These are phyloP conservation scores for Solanum sparsipilum DNA, from an alignment of 257 asterid genomes.

Conservation along the genomic window DNA sequence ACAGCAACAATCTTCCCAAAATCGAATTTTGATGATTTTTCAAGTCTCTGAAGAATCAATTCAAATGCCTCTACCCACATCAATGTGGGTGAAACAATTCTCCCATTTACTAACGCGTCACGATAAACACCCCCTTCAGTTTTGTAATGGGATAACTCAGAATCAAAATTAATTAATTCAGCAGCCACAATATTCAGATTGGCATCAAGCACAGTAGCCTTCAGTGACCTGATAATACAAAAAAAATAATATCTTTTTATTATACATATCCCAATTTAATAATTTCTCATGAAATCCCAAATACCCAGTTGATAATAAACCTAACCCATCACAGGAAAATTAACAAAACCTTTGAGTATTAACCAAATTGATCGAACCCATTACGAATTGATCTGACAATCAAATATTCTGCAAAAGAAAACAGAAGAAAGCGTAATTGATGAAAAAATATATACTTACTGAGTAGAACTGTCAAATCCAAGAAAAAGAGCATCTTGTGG, in stretches of 20 bases:
- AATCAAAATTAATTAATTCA: conserved; percentile 74
- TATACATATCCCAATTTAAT: neutral
- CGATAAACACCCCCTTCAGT: conserved; percentile 84
- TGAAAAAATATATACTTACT: conserved; percentile 37
- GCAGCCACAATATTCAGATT: conserved; percentile 52
- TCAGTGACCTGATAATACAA: conserved; percentile 54
- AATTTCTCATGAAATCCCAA: neutral
- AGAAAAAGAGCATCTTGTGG: conserved; percentile 64
- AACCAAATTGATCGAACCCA: neutral
- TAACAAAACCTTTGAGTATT: neutral
- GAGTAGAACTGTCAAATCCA: conserved; percentile 89
- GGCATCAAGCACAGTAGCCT: conserved; percentile 76
- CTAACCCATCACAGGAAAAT: neutral
- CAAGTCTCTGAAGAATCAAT: conserved; percentile 50
- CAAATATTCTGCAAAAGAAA: neutral
- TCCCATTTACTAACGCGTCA: conserved; percentile 48
- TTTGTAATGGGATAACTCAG: conserved; percentile 71
- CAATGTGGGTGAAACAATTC: conserved; percentile 82
- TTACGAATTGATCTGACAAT: neutral
- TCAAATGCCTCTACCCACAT: conserved; percentile 99
- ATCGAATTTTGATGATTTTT: conserved; percentile 41
- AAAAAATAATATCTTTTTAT: neutral
- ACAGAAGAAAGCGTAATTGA: neutral
- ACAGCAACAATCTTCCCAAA: conserved; percentile 61
- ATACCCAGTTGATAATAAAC: neutral